Evolutionary conservation across 139 green algal genomes (phyloP).

Genomic region (Chlorella sp.): DNA sequence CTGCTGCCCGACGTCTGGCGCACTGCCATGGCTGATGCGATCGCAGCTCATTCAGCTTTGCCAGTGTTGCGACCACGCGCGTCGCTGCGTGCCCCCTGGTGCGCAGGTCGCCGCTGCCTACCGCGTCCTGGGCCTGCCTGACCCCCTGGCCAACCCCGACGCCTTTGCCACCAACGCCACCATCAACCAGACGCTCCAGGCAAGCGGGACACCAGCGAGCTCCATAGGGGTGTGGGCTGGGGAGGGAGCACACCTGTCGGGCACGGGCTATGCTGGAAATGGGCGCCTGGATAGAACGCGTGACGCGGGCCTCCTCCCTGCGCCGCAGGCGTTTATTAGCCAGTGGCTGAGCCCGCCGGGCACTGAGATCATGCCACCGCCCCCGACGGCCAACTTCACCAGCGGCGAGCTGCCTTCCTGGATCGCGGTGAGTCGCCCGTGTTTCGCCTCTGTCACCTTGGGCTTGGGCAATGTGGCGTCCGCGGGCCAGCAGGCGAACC

Average conservation of each 20-base stretch:
- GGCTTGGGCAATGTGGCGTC: no score
- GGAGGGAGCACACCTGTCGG: neutral
- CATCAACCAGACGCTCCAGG: slow-evolving; percentile 6
- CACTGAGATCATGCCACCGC: neutral
- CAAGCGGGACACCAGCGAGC: neutral
- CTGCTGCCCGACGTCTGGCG: neutral
- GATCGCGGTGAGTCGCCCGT: neutral
- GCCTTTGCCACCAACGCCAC: neutral
- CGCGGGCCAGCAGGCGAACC: no score
- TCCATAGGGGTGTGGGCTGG: neutral
- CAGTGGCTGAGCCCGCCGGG: slow-evolving; percentile 8
- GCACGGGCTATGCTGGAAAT: neutral
- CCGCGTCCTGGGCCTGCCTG: neutral
- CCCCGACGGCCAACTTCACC: neutral
- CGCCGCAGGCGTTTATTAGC: neutral
- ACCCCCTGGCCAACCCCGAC: neutral
- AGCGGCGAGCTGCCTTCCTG: neutral
- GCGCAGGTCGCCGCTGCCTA: neutral
- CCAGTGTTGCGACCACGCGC: neutral
- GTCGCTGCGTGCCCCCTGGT: neutral
- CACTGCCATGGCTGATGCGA: neutral
- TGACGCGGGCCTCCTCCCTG: neutral
- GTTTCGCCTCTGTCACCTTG: neutral
- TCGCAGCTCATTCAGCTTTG: neutral
- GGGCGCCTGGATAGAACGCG: no score